A percentile compares a stretch with the other conserved stretches of the same genome.
phyloP scores from a whole-genome alignment of 139 green algal genomes.

The Micromonas commoda region DNA sequence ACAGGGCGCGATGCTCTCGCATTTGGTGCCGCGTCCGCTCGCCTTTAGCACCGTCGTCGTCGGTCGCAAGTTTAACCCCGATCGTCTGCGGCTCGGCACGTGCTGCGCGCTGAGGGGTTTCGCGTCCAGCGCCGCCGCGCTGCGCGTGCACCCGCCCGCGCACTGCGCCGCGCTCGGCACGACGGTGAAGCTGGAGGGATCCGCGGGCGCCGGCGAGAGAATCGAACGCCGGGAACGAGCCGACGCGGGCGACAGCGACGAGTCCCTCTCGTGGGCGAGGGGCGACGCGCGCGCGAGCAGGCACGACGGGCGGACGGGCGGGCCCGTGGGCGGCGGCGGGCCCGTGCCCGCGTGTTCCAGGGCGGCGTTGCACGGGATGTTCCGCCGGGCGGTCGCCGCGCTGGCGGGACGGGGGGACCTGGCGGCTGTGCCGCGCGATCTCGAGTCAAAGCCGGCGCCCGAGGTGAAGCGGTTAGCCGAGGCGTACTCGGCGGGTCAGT shows the following conservation, averaged over 20 bases:
- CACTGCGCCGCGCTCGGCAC: neutral
- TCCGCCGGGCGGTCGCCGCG: neutral
- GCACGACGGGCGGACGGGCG: constrained; percentile 16
- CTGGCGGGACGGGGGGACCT: neutral
- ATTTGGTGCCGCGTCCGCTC: neutral
- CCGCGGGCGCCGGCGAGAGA: neutral
- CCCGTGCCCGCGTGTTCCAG: neutral
- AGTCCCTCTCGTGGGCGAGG: neutral
- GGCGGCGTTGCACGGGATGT: neutral
- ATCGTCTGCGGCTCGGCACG: neutral
- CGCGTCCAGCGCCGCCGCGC: neutral
- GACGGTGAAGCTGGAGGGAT: neutral
- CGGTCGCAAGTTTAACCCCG: neutral
- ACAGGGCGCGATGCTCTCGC: neutral
- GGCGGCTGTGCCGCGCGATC: neutral
- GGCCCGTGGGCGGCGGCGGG: neutral
- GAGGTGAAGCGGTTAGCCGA: neutral
- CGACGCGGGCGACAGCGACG: neutral
- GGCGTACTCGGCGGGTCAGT: too few species aligned
- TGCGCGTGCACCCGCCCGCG: neutral
- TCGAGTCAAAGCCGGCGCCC: neutral
- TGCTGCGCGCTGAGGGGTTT: neutral
- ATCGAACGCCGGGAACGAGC: neutral
- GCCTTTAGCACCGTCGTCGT: neutral
- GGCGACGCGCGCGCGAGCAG: neutral